phyloP scores from a whole-genome alignment of 495 filamentous ascomycete species.

The Aspergillus saccharolyticus region DNA sequence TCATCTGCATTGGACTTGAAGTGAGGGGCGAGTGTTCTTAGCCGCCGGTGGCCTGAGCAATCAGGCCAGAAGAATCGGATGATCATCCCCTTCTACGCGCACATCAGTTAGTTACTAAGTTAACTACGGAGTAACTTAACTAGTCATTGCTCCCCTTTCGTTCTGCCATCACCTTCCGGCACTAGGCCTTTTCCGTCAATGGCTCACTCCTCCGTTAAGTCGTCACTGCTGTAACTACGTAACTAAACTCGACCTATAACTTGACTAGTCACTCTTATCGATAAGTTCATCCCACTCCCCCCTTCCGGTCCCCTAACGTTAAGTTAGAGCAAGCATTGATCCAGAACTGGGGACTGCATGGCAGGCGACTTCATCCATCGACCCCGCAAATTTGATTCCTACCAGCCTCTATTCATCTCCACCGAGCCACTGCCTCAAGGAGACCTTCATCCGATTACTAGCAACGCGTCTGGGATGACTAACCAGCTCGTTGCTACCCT shows the following conservation, averaged over 20 bases:
- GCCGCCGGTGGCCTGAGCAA: neutral
- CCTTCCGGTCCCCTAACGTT: neutral
- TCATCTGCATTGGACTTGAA: no score
- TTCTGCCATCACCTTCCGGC: slow-evolving; percentile 2
- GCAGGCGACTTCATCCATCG: slow-evolving; percentile 7
- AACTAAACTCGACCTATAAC: no score
- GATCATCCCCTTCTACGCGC: neutral
- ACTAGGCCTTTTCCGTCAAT: neutral
- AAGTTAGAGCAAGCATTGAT: neutral
- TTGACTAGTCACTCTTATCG: slow-evolving; percentile 13
- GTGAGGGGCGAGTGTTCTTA: no score
- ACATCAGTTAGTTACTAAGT: no score
- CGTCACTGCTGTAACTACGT: neutral
- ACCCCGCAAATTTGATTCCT: neutral
- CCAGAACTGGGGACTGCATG: neutral
- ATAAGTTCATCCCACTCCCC: no score
- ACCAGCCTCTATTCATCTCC: neutral
- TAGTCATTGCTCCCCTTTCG: neutral
- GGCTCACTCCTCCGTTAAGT: neutral
- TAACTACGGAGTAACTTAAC: no score
- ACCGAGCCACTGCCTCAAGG: neutral
- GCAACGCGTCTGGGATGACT: neutral
- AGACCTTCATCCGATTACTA: slow-evolving; percentile 23
- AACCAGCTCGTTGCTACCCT: neutral
- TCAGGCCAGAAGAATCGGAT: neutral